Evolutionary conservation across 257 asterid species (phyloP).

Genomic region (Thymus mandschuricus): DNA sequence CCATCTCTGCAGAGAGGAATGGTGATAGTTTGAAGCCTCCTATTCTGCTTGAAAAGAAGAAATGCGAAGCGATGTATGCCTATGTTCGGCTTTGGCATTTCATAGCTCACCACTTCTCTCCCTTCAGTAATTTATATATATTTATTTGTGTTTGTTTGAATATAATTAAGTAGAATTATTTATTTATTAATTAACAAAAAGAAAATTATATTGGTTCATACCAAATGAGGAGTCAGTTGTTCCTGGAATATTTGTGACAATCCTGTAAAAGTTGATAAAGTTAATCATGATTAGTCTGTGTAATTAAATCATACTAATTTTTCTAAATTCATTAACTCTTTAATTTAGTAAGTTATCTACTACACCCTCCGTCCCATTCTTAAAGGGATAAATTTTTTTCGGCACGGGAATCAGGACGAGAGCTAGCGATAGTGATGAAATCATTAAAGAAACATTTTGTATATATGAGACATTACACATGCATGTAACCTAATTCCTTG

Average conservation of each 20-base stretch:
- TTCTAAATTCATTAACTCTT: neutral
- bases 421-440: no score
- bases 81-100: conserved; percentile 74
- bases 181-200: neutral
- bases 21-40: conserved; percentile 29
- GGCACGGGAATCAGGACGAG: no score
- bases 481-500: no score
- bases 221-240: conserved; percentile 87
- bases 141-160: no score
- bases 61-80: conserved; percentile 82
- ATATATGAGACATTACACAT: no score
- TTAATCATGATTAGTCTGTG: neutral
- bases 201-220: conserved; percentile 24
- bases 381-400: no score
- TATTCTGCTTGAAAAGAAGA: conserved; percentile 66
- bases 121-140: conserved; percentile 39
- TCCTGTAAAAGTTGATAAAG: conserved; percentile 45
- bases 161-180: neutral
- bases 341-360: no score
- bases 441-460: no score
- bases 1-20: conserved; percentile 51
- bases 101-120: conserved; percentile 64
- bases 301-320: neutral
- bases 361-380: no score
- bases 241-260: conserved; percentile 82